These are phyloP conservation scores for Prototheca cutis DNA, from an alignment of 163 green algal species.

Conservation along the genomic window DNA sequence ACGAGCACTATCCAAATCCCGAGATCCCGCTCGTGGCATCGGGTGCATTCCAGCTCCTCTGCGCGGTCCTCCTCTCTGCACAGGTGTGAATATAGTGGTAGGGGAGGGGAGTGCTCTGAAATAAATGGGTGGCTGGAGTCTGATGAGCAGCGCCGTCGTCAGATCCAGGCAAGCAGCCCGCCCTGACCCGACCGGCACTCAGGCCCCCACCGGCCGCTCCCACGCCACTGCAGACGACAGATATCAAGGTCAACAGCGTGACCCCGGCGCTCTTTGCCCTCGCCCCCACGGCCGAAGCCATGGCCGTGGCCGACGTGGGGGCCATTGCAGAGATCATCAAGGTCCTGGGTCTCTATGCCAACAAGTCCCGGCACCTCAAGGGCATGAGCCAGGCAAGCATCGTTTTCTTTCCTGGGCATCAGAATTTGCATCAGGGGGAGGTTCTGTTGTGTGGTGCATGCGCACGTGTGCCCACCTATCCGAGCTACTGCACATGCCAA, in stretches of 20 bases:
- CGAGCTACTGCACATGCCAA: too few relatives aligned
- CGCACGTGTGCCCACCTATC: too few relatives aligned
- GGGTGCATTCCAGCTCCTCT: slow-evolving; percentile 68
- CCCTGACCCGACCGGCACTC: too few relatives aligned
- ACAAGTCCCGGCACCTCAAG: slow-evolving; percentile 72
- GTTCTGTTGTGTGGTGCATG: too few relatives aligned
- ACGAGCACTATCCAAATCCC: slow-evolving; percentile 53
- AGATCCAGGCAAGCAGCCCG: too few relatives aligned
- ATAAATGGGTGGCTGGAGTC: too few relatives aligned
- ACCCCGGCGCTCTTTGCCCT: slow-evolving; percentile 56
- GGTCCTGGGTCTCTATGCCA: slow-evolving; percentile 66
- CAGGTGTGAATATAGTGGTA: slow-evolving; percentile 27
- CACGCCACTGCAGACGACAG: slow-evolving; percentile 55
- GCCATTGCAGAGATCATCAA: slow-evolving; percentile 54
- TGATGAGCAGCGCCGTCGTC: too few relatives aligned
- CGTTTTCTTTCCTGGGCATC: background rate
- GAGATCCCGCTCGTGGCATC: slow-evolving; percentile 58
- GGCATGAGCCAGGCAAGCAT: slow-evolving; percentile 46
- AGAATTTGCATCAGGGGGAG: too few relatives aligned
- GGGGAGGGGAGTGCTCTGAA: slow-evolving; percentile 1
- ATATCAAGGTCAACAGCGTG: slow-evolving; percentile 65
- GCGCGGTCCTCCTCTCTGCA: slow-evolving; percentile 67
- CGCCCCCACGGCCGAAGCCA: slow-evolving; percentile 47
- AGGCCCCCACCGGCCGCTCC: too few relatives aligned
- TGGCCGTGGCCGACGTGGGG: slow-evolving; percentile 37